These are phyloP conservation scores for Striga asiatica DNA, from an alignment of 257 asterid genomes.

Conservation along the genomic window DNA sequence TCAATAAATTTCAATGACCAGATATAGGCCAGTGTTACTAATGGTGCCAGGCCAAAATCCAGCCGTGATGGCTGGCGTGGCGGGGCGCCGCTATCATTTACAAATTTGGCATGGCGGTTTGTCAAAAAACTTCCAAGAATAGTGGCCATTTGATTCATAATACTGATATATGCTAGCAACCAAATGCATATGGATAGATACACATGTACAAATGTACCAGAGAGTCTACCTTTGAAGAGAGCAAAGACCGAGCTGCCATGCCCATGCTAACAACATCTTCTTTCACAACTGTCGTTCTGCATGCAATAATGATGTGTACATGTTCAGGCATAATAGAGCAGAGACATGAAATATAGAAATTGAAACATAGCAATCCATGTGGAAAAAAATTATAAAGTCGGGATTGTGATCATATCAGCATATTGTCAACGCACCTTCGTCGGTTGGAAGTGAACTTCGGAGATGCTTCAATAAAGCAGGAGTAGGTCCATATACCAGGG, in stretches of 20 bases:
- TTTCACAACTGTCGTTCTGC: conserved; percentile 52
- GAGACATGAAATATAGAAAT: conserved; percentile 15
- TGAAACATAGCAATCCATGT: conserved; percentile 1
- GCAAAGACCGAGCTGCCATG: conserved; percentile 68
- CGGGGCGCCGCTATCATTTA: background rate
- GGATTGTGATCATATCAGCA: background rate
- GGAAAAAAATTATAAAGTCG: conserved; percentile 1
- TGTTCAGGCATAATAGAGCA: conserved; percentile 9
- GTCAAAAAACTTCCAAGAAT: no score
- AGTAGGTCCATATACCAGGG: conserved; percentile 86
- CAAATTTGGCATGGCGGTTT: background rate
- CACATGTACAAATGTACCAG: background rate
- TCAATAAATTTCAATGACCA: no score
- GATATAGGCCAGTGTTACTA: no score
- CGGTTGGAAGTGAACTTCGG: conserved; percentile 75
- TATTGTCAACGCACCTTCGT: conserved; percentile 55
- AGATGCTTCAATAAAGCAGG: conserved; percentile 70
- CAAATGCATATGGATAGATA: conserved; percentile 2
- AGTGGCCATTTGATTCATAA: no score
- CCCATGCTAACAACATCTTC: conserved; percentile 49
- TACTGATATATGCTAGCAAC: conserved; percentile 1
- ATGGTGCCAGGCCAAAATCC: no score
- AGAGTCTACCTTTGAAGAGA: conserved; percentile 62
- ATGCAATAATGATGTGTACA: conserved; percentile 8
- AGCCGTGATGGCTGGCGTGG: no score